Percentiles rank a stretch among this genome's conserved stretches.
Conservation (phyloP, 2,329 filamentous ascomycete genomes). For the Mycogone perniciosa region DNA sequence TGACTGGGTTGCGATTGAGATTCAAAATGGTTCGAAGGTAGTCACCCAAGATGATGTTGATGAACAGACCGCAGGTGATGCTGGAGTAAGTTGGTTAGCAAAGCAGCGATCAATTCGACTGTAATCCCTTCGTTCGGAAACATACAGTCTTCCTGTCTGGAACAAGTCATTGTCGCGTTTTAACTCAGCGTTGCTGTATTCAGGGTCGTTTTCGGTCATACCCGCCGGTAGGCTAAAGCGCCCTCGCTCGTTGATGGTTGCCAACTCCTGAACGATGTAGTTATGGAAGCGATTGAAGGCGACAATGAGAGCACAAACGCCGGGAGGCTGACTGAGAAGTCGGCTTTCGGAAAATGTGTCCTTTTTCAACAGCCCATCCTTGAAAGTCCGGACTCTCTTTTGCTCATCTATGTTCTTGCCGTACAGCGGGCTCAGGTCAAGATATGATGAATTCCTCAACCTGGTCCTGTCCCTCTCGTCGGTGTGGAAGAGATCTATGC, state of each 20-base stretch:
- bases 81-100: background rate
- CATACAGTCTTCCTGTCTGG: conserved; percentile 29
- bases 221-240: conserved; percentile 24
- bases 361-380: conserved; percentile 37
- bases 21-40: conserved; percentile 44
- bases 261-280: conserved; percentile 66
- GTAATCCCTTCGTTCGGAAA: background rate
- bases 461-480: conserved; percentile 25
- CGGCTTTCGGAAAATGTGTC: conserved; percentile 62
- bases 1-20: conserved; percentile 30
- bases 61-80: conserved; percentile 50
- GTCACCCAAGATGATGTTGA: conserved; percentile 40
- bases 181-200: conserved; percentile 18
- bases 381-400: conserved; percentile 27
- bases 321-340: conserved; percentile 58
- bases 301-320: conserved; percentile 61
- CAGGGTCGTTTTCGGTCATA: background rate
- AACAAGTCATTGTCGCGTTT: conserved; percentile 35
- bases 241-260: conserved; percentile 36
- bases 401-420: conserved; percentile 31
- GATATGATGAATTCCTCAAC: conserved; percentile 37
- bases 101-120: background rate
- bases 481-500: conserved; percentile 30
- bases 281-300: conserved; percentile 78
- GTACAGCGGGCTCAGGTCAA: conserved; percentile 40